Evolutionary conservation across 805 yeast genomes (phyloP).

Genomic region (Starmerella asiatica): DNA sequence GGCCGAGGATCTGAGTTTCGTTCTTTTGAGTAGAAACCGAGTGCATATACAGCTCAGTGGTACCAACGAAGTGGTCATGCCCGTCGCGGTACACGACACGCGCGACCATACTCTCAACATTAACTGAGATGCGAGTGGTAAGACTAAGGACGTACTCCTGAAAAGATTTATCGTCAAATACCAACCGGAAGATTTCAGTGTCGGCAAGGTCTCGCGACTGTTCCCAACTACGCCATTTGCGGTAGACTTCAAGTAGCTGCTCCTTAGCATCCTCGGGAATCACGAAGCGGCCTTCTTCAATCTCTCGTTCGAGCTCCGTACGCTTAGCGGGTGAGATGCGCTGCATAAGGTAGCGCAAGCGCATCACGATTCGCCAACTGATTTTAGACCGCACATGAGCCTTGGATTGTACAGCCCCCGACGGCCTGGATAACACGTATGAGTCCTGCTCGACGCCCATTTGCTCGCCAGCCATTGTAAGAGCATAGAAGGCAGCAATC

Average conservation of each 20-base stretch:
- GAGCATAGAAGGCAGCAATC: conserved; percentile 10
- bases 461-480: conserved; percentile 33
- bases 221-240: conserved; percentile 89
- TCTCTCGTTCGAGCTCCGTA: conserved; percentile 24
- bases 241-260: conserved; percentile 45
- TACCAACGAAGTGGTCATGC: conserved; percentile 14
- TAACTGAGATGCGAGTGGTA: conserved; percentile 4
- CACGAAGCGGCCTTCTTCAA: conserved; percentile 29
- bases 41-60: conserved; percentile 4
- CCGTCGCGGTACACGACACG: conserved; percentile 11
- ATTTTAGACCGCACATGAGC: conserved; percentile 68
- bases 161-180: conserved; percentile 12
- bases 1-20: conserved; percentile 14
- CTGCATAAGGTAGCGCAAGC: conserved; percentile 60
- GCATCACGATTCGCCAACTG: conserved; percentile 74
- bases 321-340: conserved; percentile 42
- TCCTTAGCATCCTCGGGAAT: conserved; percentile 42
- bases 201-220: conserved; percentile 22
- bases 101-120: conserved; percentile 12
- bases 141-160: conserved; percentile 14
- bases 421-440: conserved; percentile 77
- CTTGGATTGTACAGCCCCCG: conserved; percentile 58
- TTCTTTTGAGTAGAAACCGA: conserved; percentile 9
- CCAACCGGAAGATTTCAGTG: conserved; percentile 21
- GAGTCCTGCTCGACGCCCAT: conserved; percentile 67